Evolutionary conservation across 345 rosid species (phyloP), one percentile per base, ranked within the genome.

Genomic region (Euphorbia tirucalli): DNA sequence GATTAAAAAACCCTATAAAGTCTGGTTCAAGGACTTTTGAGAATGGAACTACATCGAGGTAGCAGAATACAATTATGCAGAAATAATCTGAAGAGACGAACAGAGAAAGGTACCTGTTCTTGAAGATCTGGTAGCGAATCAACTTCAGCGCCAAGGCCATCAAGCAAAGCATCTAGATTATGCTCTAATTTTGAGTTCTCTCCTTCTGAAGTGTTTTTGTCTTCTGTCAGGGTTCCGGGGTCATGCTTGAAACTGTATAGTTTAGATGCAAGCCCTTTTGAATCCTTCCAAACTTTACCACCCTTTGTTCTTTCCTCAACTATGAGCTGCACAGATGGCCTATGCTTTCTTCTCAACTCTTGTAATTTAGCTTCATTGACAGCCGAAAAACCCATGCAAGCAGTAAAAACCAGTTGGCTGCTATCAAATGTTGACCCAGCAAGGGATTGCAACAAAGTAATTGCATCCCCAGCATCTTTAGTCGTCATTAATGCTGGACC

Each of bases 361-460:
- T 84, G 84, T 27, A 95, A 81, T 82, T 80, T 85, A 77, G 79
- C 88, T 67, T 95, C 96, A 46, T 88, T 90, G 65, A 93, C 88
- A 68, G 87, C 78, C 78, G 85, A 57, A 81, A 83, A 90, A 4
- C 99, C 97, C 90, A 95, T 89, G 74, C 96, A 88, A 65, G 99
- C 96, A 56, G 93, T 90, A 65, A 90, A 77, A 80, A 95, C 88
- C 75, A 95, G 96, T 81, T 95, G 97, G 77, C 99, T 95, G 81
- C 97, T 88, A 79, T 95, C 99, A 80, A 95, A 95, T 76, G 97
- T 92, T 74, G 99, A 95, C 66, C 97, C 89, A 57, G 89, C 74
- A 75, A 95, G 97, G 56, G 97, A 85, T 75, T 95, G 97, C 71
- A 95, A 75, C 76, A 88, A 79, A 71, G 91, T 95, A 39, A 92